Conservation (phyloP, 2,329 filamentous ascomycete genomes). For the Epichloe brachyelytri region DNA sequence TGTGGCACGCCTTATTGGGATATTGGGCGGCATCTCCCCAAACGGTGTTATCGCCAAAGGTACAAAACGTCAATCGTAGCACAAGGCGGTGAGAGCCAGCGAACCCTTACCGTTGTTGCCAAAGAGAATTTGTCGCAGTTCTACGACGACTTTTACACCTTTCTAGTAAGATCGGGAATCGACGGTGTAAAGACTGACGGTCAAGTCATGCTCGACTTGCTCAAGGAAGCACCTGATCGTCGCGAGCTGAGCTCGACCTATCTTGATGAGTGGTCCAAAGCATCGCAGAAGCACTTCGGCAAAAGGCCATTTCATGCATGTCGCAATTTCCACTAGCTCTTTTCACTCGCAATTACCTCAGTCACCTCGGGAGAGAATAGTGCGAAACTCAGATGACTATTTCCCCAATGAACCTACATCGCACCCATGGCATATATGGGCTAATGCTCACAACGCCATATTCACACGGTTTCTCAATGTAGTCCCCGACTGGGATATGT, state of each 20-base stretch:
- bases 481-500: conserved; percentile 71
- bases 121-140: conserved; percentile 61
- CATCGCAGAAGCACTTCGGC: conserved; percentile 65
- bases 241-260: conserved; percentile 60
- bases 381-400: conserved; percentile 85
- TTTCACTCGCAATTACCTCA: conserved; percentile 66
- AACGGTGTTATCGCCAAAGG: conserved; percentile 58
- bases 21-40: conserved; percentile 83
- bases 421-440: conserved; percentile 91
- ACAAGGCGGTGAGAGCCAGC: conserved; percentile 38
- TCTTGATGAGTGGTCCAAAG: conserved; percentile 74
- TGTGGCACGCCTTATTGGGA: conserved; percentile 84
- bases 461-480: conserved; percentile 76
- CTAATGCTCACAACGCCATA: conserved; percentile 80
- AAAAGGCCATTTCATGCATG: conserved; percentile 83
- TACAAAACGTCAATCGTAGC: conserved; percentile 62
- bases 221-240: conserved; percentile 56
- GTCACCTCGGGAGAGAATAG: conserved; percentile 59
- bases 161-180: conserved; percentile 60
- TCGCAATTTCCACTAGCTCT: conserved; percentile 76
- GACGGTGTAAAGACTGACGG: conserved; percentile 88
- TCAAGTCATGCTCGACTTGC: conserved; percentile 77
- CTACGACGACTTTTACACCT: conserved; percentile 85
- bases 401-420: conserved; percentile 70
- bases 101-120: conserved; percentile 51